These are phyloP conservation scores for Peronospora belbahrii DNA, from an alignment of 352 stramenopile genomes.

Conservation along the genomic window DNA sequence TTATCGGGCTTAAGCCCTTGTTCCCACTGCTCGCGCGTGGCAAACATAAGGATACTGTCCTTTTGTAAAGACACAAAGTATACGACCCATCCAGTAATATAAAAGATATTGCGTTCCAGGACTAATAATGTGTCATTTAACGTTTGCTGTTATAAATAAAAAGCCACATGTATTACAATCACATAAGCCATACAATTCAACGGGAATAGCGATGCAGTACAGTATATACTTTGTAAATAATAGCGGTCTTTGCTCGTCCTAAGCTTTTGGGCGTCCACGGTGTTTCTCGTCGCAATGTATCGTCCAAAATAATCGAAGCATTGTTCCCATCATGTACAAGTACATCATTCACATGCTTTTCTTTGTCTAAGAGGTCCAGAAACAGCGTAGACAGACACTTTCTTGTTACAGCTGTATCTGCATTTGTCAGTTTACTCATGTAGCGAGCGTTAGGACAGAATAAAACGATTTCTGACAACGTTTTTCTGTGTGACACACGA, in stretches of 20 bases:
- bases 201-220: not conserved
- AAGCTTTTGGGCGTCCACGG: conserved; percentile 82
- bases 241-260: conserved; percentile 74
- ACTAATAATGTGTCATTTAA: conserved; percentile 79
- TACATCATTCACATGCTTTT: conserved; percentile 16
- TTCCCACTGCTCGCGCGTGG: conserved; percentile 74
- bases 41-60: conserved; percentile 70
- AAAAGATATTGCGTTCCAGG: conserved; percentile 78
- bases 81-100: conserved; percentile 67
- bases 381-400: no score
- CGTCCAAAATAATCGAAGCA: conserved; percentile 62
- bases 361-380: conserved; percentile 28
- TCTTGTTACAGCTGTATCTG: no score
- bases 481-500: no score
- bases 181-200: not conserved
- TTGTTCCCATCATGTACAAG: conserved; percentile 75
- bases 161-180: not conserved
- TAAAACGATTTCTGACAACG: no score
- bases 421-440: no score
- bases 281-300: conserved; percentile 36
- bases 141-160: conserved; percentile 48
- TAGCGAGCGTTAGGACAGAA: no score
- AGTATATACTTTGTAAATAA: conserved; percentile 71
- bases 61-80: conserved; percentile 84
- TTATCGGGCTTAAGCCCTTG: conserved; percentile 76